Percentiles rank a stretch among this genome's conserved stretches.
These are phyloP conservation scores for Sporothrix curviconia DNA, from an alignment of 2,329 filamentous ascomycete genomes.

Conservation along the genomic window DNA sequence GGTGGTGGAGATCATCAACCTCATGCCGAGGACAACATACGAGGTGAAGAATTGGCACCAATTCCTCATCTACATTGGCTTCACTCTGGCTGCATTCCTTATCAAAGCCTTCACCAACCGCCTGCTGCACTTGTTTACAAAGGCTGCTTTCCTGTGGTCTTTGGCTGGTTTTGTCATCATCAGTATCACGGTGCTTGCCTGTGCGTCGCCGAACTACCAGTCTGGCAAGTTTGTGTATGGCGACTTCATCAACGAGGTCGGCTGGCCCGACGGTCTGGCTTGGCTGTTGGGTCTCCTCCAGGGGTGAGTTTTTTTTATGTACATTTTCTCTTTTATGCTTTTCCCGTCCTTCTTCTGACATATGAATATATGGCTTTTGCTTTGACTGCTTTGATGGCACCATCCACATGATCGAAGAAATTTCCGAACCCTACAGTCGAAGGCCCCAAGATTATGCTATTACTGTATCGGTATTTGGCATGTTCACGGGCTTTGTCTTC, in stretches of 20 bases:
- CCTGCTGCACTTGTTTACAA: conserved; percentile 58
- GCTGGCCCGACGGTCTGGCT: conserved; percentile 62
- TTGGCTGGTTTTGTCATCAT: conserved; percentile 63
- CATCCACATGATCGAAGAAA: conserved; percentile 52
- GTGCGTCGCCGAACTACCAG: conserved; percentile 58
- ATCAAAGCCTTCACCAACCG: conserved; percentile 60
- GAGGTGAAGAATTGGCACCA: conserved; percentile 59
- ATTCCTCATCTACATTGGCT: conserved; percentile 64
- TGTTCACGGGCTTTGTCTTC: conserved; percentile 46
- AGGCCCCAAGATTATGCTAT: conserved; percentile 61
- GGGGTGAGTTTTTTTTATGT: conserved; percentile 29
- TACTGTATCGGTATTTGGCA: conserved; percentile 58
- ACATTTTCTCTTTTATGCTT: no score
- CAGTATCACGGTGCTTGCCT: conserved; percentile 61
- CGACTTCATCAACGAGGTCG: conserved; percentile 60
- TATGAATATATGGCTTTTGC: no score
- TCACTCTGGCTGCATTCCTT: conserved; percentile 53
- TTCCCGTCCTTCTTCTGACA: no score
- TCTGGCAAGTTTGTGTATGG: conserved; percentile 59
- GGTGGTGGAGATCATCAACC: conserved; percentile 56
- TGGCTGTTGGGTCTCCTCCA: conserved; percentile 51
- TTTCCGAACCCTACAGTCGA: conserved; percentile 50
- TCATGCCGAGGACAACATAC: conserved; percentile 53
- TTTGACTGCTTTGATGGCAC: conserved; percentile 47
- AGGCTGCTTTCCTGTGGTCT: conserved; percentile 65